phyloP scores from a whole-genome alignment of 768 basidiomycete genomes.

The Termitomyces titanicus region DNA sequence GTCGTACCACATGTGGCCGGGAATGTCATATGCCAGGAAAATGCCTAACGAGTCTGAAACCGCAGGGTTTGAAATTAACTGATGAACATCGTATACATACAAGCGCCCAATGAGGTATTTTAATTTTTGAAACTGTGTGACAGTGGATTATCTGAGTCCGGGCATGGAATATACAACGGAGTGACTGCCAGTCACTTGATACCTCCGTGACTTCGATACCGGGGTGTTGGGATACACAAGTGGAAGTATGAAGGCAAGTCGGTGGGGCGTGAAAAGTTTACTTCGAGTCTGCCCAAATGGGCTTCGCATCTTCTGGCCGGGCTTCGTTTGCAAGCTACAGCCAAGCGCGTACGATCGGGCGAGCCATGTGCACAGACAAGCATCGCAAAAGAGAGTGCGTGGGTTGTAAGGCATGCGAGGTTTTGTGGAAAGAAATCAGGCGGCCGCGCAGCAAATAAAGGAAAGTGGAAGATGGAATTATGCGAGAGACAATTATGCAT shows the following conservation, averaged over 20 bases:
- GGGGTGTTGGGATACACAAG: neutral
- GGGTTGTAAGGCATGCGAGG: conserved; percentile 2
- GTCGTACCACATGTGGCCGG: neutral
- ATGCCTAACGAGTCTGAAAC: no score
- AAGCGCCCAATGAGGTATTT: neutral
- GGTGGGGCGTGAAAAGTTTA: conserved; percentile 9
- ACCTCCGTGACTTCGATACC: neutral
- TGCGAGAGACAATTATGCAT: no score
- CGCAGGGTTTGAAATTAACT: neutral
- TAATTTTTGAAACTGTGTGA: neutral
- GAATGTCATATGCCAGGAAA: neutral
- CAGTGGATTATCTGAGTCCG: neutral
- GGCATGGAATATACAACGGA: neutral
- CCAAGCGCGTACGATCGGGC: neutral
- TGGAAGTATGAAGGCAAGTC: conserved; percentile 7
- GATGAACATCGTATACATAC: neutral
- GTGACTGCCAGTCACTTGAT: neutral
- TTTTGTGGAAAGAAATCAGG: conserved; percentile 1
- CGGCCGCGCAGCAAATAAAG: conserved; percentile 1
- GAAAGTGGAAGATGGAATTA: neutral
- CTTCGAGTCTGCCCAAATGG: conserved; percentile 39
- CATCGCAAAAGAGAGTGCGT: conserved; percentile 4
- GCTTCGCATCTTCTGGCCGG: conserved; percentile 36
- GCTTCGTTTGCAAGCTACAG: conserved; percentile 23
- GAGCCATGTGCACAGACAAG: conserved; percentile 1